These are phyloP conservation scores for Colletotrichum incanum DNA, from an alignment of 2,329 filamentous ascomycete species.

Conservation along the genomic window DNA sequence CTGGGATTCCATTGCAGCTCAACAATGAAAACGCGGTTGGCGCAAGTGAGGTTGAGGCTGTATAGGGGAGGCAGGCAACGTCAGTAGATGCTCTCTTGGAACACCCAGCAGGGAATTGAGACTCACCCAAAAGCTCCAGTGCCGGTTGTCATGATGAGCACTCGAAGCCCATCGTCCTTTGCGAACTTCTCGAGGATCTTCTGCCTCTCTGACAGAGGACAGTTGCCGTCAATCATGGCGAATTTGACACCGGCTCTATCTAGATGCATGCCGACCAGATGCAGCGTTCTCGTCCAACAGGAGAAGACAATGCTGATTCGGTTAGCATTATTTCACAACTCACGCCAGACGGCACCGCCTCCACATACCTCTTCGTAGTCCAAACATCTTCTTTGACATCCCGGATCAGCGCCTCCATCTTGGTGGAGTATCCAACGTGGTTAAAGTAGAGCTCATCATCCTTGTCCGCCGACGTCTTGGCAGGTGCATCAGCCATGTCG, in stretches of 20 bases:
- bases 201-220: constrained; percentile 54
- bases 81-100: neutral
- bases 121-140: constrained; percentile 66
- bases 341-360: neutral
- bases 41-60: constrained; percentile 64
- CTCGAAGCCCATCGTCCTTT: constrained; percentile 44
- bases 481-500: constrained; percentile 11
- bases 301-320: constrained; percentile 61
- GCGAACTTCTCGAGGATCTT: constrained; percentile 57
- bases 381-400: constrained; percentile 49
- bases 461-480: constrained; percentile 1
- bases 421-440: constrained; percentile 50
- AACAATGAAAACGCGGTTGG: constrained; percentile 65
- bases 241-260: constrained; percentile 47
- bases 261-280: constrained; percentile 55
- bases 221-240: constrained; percentile 62
- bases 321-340: constrained; percentile 17
- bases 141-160: constrained; percentile 69
- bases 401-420: constrained; percentile 52
- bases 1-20: constrained; percentile 71
- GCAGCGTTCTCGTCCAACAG: constrained; percentile 61
- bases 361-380: constrained; percentile 48
- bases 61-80: rapidly evolving
- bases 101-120: neutral
- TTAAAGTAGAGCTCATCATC: constrained; percentile 50